Evolutionary conservation across 495 filamentous ascomycete species (phyloP).

Genomic region (Tuber umbilicatum): DNA sequence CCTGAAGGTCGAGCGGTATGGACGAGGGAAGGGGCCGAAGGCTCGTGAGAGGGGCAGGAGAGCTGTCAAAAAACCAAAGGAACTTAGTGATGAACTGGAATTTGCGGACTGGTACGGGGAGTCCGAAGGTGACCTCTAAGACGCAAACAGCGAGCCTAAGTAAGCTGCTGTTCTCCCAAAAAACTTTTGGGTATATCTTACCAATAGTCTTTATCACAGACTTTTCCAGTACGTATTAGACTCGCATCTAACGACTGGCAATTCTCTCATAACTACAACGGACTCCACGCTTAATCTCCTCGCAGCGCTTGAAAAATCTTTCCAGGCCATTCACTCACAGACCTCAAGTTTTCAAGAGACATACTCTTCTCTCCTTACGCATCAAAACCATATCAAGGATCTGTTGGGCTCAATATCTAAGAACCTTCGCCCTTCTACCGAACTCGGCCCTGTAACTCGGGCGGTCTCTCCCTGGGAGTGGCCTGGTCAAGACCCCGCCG

Average conservation of each 20-base stretch:
- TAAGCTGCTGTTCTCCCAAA: conserved; percentile 45
- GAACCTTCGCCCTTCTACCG: conserved; percentile 84
- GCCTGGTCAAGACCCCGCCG: conserved; percentile 71
- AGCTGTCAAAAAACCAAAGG: conserved; percentile 9
- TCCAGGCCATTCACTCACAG: conserved; percentile 77
- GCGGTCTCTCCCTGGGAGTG: conserved; percentile 82
- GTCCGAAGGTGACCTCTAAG: conserved; percentile 60
- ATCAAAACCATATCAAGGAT: conserved; percentile 66
- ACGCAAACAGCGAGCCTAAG: conserved; percentile 81
- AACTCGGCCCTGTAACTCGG: conserved; percentile 82
- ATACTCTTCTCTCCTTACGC: conserved; percentile 74
- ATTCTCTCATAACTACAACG: conserved; percentile 69
- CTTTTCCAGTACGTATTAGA: conserved; percentile 47
- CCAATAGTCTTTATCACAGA: conserved; percentile 20
- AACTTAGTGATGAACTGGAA: conserved; percentile 50
- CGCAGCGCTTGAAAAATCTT: conserved; percentile 69
- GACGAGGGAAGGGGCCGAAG: conserved; percentile 32
- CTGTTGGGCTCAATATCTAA: conserved; percentile 74
- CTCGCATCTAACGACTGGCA: conserved; percentile 70
- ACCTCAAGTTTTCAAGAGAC: conserved; percentile 85
- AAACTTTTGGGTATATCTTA: background rate
- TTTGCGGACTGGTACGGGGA: conserved; percentile 58
- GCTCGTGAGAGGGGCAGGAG: conserved; percentile 4
- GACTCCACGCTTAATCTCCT: conserved; percentile 66
- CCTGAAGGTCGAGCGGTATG: conserved; percentile 43